Percentiles rank a stretch among this genome's conserved stretches.
phyloP scores from a whole-genome alignment of 495 filamentous ascomycete genomes.

The Penicillium robsamsonii region DNA sequence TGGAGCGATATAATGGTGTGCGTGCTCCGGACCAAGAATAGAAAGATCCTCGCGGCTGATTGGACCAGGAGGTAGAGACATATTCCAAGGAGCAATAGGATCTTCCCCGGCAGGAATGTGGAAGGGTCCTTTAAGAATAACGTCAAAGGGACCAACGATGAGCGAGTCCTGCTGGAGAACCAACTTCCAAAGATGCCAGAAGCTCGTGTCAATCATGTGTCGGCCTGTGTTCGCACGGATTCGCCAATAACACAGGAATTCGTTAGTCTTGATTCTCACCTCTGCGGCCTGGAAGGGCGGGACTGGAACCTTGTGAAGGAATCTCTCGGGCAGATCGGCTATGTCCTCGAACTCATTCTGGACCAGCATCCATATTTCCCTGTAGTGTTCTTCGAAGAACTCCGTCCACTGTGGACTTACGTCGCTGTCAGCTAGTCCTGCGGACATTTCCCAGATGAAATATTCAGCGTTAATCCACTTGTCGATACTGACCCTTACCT shows the following conservation, averaged over 20 bases:
- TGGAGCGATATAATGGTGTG: not conserved
- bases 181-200: conserved; percentile 4
- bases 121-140: not conserved
- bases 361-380: not conserved
- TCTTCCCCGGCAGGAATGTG: not conserved
- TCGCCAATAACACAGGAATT: not conserved
- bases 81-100: not conserved
- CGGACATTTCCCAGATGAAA: conserved; percentile 11
- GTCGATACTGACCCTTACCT: not conserved
- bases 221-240: not conserved
- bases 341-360: not conserved
- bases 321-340: conserved; percentile 1
- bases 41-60: not conserved
- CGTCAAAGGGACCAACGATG: not conserved
- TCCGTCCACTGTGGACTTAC: not conserved
- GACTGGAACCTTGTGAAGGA: not conserved
- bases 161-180: not conserved
- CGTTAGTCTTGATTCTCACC: not conserved
- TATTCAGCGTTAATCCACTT: conserved; percentile 6
- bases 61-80: not conserved
- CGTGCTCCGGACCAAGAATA: too few relatives aligned
- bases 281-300: conserved; percentile 4
- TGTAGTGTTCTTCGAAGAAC: not conserved
- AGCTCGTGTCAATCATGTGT: not conserved
- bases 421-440: conserved; percentile 3